Evolutionary conservation across 495 filamentous ascomycete species (phyloP), one percentile per base, ranked within the genome.

Genomic region (Corynascus novoguineensis): DNA sequence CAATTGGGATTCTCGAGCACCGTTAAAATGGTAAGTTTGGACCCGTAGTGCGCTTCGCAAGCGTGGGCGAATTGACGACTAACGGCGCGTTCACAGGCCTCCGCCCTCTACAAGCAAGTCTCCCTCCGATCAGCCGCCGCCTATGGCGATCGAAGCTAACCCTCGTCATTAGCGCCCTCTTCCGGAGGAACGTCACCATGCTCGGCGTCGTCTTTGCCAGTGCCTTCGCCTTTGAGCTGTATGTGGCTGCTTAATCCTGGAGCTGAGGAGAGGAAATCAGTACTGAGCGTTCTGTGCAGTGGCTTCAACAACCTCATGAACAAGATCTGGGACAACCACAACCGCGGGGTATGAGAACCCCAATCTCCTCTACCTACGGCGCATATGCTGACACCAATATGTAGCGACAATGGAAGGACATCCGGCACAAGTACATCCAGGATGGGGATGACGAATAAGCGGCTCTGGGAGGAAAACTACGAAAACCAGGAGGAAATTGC

Each of bases 391-490:
- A 72, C 63, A 45, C 45, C 38, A 37, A 53, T 64, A 48, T 56
- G 69, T 68, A 97, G 89, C 90, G 93, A 63, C 95, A 97, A 92
- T 99, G 95, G 95, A 97, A 97, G 81, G 93, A 97, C 72, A 97
- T 99, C 77, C 90, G 93, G 71, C 73, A 83, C 69, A 85, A 81
- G 68, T 99, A 97, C 71, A 72, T 91, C 62, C 70, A 86, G 67
- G 78, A 81, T 28, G 68, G 64, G 42, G 68, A 71, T 31, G 70
- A 72, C 34, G 64, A 68, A 46, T 61, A 63, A 46, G 42, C 42
- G 21, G 34, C 35, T 35, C 31, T 17, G 12, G 32, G 17, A 46
- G 12, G 31, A 48, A 41, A 3, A 47, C 29, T 19, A 54, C 42
- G 41, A 25, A 25, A 21, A 45, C 25, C 17, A 35, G 32, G 49